Base-by-base conservation (phyloP, 1,284 basidiomycete genomes). In the Papiliotrema laurentii region DNA sequence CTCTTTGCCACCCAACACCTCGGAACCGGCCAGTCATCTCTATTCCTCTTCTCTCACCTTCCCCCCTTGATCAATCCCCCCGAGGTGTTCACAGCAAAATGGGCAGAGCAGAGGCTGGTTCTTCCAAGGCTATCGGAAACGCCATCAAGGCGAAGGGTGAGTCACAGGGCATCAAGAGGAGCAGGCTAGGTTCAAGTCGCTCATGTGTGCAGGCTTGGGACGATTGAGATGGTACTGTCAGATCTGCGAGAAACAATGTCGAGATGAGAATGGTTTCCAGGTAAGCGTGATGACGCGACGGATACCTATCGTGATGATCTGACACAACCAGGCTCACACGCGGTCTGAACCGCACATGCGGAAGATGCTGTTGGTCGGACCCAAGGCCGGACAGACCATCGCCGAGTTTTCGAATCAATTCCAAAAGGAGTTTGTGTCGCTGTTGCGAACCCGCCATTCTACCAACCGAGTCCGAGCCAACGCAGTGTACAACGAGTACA, bases 201-300 rank as follows among this genome's bases (percentile, higher is more conserved):
- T 14, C 43, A n/a, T n/a, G n/a, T n/a, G 39, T 31, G 45, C 35
- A 68, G 74, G 91, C 56, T 80, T 96, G 41, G 90, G 93, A 68
- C 82, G 90, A 60, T 80, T 97, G 57, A 81, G 91, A 57, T 96
- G 89, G 90, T 97, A 89, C 76, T 97, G 92, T 69, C 90, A 96
- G 79, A 87, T 93, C 57, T 96, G 90, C 80, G 78, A 93, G 79
- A 96, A 94, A 70, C 91, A 96, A 73, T 94, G 89, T 71, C 79
- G 91, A 66, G 90, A 96, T 73, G 93, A 96, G 77, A 97, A 97
- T 71, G 93, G 92, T 21, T 97, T 97, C 82, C 94, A 94, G 75
- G 68, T 68, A 49, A 47, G 63, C 49, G 3, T 9, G 3, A 2
- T 22, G 5, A 6, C 87, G 85, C 22, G 7, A 22, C 19, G 24